phyloP scores from a whole-genome alignment of 2,329 filamentous ascomycete species.

The Ascosphaera apis region DNA sequence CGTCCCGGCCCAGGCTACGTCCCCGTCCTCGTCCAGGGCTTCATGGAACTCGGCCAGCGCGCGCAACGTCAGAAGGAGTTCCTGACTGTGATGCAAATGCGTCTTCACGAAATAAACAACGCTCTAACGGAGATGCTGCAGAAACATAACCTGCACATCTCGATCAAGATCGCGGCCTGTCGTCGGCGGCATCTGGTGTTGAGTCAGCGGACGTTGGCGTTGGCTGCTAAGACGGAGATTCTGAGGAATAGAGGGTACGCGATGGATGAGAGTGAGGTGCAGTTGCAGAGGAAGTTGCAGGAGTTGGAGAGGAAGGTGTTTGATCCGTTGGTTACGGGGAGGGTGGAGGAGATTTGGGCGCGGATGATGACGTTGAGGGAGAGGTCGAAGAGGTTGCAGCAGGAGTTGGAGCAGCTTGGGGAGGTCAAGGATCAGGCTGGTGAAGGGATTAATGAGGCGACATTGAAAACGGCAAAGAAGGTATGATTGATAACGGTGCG shows the following conservation, averaged over 20 bases:
- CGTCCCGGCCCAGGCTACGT: constrained; percentile 34
- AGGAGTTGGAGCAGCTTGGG: constrained; percentile 35
- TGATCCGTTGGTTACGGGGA: constrained; percentile 35
- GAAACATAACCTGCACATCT: constrained; percentile 36
- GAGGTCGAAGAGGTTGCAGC: constrained; percentile 32
- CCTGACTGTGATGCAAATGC: constrained; percentile 32
- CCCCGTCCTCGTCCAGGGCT: constrained; percentile 36
- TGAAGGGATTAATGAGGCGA: constrained; percentile 30
- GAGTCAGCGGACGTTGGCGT: constrained; percentile 34
- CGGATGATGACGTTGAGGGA: constrained; percentile 40
- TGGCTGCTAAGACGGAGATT: constrained; percentile 42
- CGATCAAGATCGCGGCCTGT: constrained; percentile 33
- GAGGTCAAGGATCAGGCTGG: constrained; percentile 17
- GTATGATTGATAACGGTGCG: constrained; percentile 18
- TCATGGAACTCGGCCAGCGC: constrained; percentile 34
- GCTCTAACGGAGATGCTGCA: constrained; percentile 34
- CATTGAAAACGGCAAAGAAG: constrained; percentile 37
- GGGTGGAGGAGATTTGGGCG: constrained; percentile 44
- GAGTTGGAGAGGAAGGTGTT: constrained; percentile 34
- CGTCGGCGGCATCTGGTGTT: constrained; percentile 35
- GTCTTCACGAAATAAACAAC: constrained; percentile 42
- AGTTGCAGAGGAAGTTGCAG: constrained; percentile 36
- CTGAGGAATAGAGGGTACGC: constrained; percentile 40
- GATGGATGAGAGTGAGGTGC: constrained; percentile 40
- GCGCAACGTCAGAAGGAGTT: constrained; percentile 33